Evolutionary conservation across 176 grass and related monocot species (phyloP), one percentile per base, ranked within the genome.

Genomic region (Bromus sterilis): DNA sequence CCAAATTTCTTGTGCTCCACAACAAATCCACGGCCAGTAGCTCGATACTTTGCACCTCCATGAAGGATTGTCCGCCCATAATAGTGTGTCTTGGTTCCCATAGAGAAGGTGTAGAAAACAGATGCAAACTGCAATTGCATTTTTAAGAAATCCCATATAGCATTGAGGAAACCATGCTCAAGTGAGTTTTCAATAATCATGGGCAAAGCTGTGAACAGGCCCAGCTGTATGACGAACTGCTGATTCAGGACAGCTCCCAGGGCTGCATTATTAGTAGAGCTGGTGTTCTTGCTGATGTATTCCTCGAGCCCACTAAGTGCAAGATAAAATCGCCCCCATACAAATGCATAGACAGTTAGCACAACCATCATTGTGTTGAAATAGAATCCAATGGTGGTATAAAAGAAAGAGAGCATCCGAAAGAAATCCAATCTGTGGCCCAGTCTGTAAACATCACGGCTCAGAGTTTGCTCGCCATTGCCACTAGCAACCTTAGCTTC

Each of bases 361-460:
- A 97, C 94, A 71, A 97, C 92, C 84, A 97, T 86, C 94, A 97
- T 97, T 65, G 94, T 97, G 83, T 97, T 97, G 75, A 97, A 97
- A 82, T 97, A 97, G 77, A 97, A 97, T 18, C 94, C 94, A 1
- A 97, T 73, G 46, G 94, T 97, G 58, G 94, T 97, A 62, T 92
- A 97, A 75, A 89, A 97, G 85, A 97, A 97, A 61, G 94, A 97
- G 10, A 97, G 89, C 94, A 97, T 97, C 53, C 94, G 82, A 48
- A 94, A 94, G 63, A 97, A 97, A 68, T 97, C 94, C 86, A 97
- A 80, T 89, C 94, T 94, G 56, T 94, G 92, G 21, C 94, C 94
- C 80, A 97, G 83, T 85, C 94, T 89, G 72, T 97, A 97, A 67
- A 97, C 86, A 66, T 97, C 94, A 49, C 94, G 75, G 75, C 94